phyloP scores from a whole-genome alignment of 805 yeast genomes.

The Priceomyces haplophilus region DNA sequence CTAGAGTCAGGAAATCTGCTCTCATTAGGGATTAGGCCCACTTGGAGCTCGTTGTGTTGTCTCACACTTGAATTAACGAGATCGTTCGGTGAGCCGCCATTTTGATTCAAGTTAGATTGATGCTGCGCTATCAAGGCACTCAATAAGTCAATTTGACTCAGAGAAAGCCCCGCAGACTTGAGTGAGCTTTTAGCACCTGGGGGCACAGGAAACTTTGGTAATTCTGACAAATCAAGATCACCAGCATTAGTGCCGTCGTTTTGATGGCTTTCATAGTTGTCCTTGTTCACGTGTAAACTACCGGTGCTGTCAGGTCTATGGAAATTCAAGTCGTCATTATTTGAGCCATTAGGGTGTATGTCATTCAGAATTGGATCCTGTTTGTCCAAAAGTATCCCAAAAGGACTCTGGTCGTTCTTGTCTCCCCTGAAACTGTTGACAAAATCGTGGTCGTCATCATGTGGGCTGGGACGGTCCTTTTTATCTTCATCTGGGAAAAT shows the following conservation, averaged over 20 bases:
- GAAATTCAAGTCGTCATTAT: neutral
- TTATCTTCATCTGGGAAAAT: constrained; percentile 82
- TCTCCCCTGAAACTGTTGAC: neutral
- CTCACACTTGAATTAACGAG: neutral
- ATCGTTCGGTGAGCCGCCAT: neutral
- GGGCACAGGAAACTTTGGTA: constrained; percentile 68
- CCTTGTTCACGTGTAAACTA: constrained; percentile 1
- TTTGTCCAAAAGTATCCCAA: neutral
- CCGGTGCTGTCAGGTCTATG: constrained; percentile 9
- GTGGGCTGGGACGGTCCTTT: constrained; percentile 18
- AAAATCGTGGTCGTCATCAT: constrained; percentile 6
- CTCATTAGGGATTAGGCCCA: neutral
- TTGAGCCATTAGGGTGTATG: neutral
- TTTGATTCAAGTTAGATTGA: constrained; percentile 23
- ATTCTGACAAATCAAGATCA: constrained; percentile 32
- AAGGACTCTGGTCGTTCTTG: neutral
- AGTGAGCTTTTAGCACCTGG: constrained; percentile 66
- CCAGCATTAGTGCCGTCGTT: constrained; percentile 1
- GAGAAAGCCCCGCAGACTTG: constrained; percentile 62
- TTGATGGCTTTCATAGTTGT: neutral
- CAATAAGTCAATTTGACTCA: constrained; percentile 68
- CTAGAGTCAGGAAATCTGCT: neutral
- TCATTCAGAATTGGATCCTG: neutral
- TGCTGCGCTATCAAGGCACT: constrained; percentile 74
- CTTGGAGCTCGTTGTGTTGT: constrained; percentile 1